Base-by-base conservation (phyloP, 768 basidiomycete species). In the Stropharia rugosoannulata region DNA sequence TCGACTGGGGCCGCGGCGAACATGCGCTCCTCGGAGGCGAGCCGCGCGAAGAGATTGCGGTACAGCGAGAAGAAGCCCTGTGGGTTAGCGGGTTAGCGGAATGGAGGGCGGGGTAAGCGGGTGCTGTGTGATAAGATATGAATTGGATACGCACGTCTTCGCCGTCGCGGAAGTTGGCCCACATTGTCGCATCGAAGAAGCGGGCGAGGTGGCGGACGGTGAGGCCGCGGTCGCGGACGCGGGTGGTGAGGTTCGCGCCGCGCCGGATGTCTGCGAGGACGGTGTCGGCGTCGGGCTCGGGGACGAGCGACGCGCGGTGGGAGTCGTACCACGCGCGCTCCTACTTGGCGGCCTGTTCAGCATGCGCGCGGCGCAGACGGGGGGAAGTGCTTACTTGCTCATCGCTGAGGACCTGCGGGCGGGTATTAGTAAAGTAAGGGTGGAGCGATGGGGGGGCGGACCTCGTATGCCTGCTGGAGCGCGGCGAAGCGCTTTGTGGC, bases 261-360 rank as follows among this genome's bases (percentile, higher is more conserved):
- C 74, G 81, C 49, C 84, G 82, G 53, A 98, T 87, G 63, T 94
- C 90, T 58, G 97, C 87, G 63, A 93, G 91, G 13, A 96, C 86
- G 2, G 80, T 82, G 42, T 89, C 85, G 42, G 90, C 90, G 68
- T 95, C 95, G 40, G 92, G 84, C 63, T 90, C 89, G 2, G 90
- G 89, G 15, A 78, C 75, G 6, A 94, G 78, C 22, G 90, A 89
- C 27, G 89, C 85, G 55, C 87, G 86, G 69, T 98, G 96, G 4
- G 86, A 86, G 71, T 99, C 97, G 70, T 99, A 99, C 92, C 95
- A 99, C 42, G 97, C 95, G 62, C 97, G 80, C 79, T 98, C 96
- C 90, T 96, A 83, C 76, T 81, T 78, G 69, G 54, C 49, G 39
- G 56, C 59, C 53, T 51, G 59, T 68, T 45, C 65, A 49, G 55